These are phyloP conservation scores for Pholiota microspora DNA, from an alignment of 768 basidiomycete species.

Conservation along the genomic window DNA sequence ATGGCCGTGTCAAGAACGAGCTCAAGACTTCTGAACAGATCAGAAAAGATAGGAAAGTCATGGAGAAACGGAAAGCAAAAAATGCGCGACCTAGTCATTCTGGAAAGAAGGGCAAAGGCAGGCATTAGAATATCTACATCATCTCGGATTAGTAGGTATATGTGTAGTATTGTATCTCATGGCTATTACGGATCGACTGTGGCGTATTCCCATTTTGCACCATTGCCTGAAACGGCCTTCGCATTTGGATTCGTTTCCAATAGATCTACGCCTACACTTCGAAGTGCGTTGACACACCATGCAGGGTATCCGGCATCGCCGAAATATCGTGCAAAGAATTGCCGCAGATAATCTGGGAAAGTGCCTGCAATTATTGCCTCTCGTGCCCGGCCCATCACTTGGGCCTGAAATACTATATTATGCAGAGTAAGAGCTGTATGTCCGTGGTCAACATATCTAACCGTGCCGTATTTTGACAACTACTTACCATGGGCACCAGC, in stretches of 20 bases:
- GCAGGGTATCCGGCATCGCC: conserved; percentile 75
- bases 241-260: conserved; percentile 49
- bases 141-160: conserved; percentile 1
- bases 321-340: conserved; percentile 80
- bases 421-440: conserved; percentile 73
- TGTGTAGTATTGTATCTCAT: background rate
- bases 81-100: conserved; percentile 67
- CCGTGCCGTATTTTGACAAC: background rate
- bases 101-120: conserved; percentile 44
- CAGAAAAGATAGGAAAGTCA: conserved; percentile 64
- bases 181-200: conserved; percentile 17
- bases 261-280: conserved; percentile 81
- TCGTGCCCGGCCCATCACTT: conserved; percentile 81
- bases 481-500: conserved; percentile 77
- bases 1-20: conserved; percentile 72
- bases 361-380: conserved; percentile 75
- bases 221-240: conserved; percentile 56
- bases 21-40: conserved; percentile 89
- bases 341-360: conserved; percentile 75
- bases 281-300: conserved; percentile 86
- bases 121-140: conserved; percentile 8
- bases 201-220: conserved; percentile 82
- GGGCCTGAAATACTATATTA: conserved; percentile 84
- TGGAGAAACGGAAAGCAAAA: conserved; percentile 69
- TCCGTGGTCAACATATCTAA: background rate